Evolutionary conservation across 2,329 filamentous ascomycete species (phyloP), one percentile per base, ranked within the genome.

Genomic region (Capronia americana): DNA sequence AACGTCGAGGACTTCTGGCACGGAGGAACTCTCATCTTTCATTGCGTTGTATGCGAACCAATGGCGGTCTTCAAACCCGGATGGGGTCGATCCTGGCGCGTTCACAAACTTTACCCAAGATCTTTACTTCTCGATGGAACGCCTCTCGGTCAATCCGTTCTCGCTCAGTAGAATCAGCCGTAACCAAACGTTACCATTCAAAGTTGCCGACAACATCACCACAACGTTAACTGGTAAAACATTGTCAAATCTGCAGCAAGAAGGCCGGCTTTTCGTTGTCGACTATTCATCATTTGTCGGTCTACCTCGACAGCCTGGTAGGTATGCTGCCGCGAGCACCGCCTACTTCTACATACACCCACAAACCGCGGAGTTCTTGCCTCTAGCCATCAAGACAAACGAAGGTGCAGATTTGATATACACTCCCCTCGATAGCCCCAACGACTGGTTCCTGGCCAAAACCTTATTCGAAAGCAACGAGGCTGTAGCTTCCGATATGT

Each of bases 381-480:
- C 50, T 53, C 24, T 53, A 12, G 50, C 50, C 2, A 53, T 53
- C 50, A 53, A 53, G 24, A 53, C 50, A 14, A 53, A 53, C 24
- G 50, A 53, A 6, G 50, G 50, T 53, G 50, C 50, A 53, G 50
- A 53, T 26, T 53, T 53, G 50, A 30, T 53, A 24, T 53, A 53
- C 24, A 53, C 20, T 11, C 50, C 50, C 4, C 23, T 24, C 4
- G 50, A 28, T 28, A 30, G 26, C 50, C 24, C 50, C 5, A 28
- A 53, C 24, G 50, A 53, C 26, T 28, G 50, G 50, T 53, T 53
- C 14, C 24, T 53, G 23, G 50, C 50, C 24, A 53, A 53, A 17
- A 53, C 50, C 1, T 24, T 53, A 14, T 53, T 53, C 26, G 50
- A 53, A 30, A 53, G 50, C 50, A 53, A 53, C 50, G 50, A 53